phyloP scores from a whole-genome alignment of 2,329 filamentous ascomycete species.

The Macrophomina pseudophaseolina region DNA sequence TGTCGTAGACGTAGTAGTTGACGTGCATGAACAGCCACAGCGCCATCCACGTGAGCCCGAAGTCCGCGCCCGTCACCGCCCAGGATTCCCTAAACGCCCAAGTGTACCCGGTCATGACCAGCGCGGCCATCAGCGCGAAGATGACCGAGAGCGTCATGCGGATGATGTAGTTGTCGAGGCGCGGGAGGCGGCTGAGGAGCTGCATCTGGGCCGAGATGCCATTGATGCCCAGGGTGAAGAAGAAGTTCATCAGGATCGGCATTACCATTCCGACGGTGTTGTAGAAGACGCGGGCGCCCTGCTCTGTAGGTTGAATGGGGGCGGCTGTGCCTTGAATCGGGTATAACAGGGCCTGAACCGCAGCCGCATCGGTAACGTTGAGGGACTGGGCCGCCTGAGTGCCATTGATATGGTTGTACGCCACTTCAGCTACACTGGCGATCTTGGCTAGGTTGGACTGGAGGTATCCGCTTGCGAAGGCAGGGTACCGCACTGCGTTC shows the following conservation, averaged over 20 bases:
- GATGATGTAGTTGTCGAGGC: conserved; percentile 34
- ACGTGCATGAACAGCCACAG: conserved; percentile 51
- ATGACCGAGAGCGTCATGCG: conserved; percentile 37
- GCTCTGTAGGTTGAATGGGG: conserved; percentile 49
- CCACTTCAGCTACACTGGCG: conserved; percentile 36
- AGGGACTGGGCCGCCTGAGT: conserved; percentile 35
- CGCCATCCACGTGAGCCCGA: conserved; percentile 46
- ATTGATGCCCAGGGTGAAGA: conserved; percentile 54
- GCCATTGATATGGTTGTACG: conserved; percentile 43
- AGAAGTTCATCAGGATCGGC: conserved; percentile 56
- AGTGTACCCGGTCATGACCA: conserved; percentile 47
- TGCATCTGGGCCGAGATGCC: conserved; percentile 42
- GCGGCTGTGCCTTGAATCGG: conserved; percentile 45
- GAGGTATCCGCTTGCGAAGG: conserved; percentile 44
- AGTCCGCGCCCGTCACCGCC: conserved; percentile 45
- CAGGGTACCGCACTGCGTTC: conserved; percentile 53
- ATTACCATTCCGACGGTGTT: conserved; percentile 54
- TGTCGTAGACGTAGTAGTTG: conserved; percentile 50
- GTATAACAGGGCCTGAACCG: conserved; percentile 44
- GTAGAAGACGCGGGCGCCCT: conserved; percentile 51
- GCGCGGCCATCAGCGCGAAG: conserved; percentile 43
- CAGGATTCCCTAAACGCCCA: conserved; percentile 50
- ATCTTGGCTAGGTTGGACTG: conserved; percentile 41
- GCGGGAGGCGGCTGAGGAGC: conserved; percentile 31
- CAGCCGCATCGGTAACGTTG: conserved; percentile 37